Base-by-base conservation (phyloP, 108 stramenopile genomes). In the Pseudonitzschia multiseries region DNA sequence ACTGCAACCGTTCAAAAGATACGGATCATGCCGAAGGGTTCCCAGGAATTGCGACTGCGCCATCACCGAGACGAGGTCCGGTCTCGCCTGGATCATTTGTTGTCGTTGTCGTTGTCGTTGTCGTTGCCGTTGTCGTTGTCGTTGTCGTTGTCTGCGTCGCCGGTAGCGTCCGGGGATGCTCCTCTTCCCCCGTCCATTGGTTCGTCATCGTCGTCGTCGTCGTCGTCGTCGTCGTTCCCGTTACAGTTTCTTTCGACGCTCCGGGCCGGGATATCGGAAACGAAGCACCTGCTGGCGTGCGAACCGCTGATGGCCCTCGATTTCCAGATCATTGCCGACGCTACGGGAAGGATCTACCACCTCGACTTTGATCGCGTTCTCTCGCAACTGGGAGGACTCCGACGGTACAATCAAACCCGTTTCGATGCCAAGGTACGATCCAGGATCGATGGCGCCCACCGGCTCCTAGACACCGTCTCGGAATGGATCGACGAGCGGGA, bases 361-460 rank as follows among this genome's bases (percentile, higher is more conserved):
- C 57, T 59, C 13, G 57, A 59, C 8, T 59, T 59, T 1, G 57
- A 59, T 59, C 57, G 57, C 26, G 57, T 59, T 24, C 1, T 51
- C 8, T 51, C 50, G 15, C 21, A 59, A 22, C 8, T 26, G 26
- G 57, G 57, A 31, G 57, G 57, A 5, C 27, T 59, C 15, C 24
- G 57, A 27, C 12, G 14, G 4, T 59, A 59, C 29, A 59, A 59
- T 14, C 57, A 59, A 59, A 59, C 57, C 15, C 3, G 8, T 8
- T 59, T 59, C 57, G 57, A 59, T 59, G 26, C 21, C 28, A 59
- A 59, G 29, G 57, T 59, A 8, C 50, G 10, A 51, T 26, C 57
- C 28, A 59, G 31, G 27, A 21, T 59, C 26, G 29, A 27, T 6
- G 14, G 8, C 15, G 0, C 57, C 26, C 8, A 0, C 9, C 28